Percentiles rank a stretch among this genome's conserved stretches.
Evolutionary conservation across 2,329 filamentous ascomycete genomes (phyloP).

Genomic region (Sclerotinia subarctica): DNA sequence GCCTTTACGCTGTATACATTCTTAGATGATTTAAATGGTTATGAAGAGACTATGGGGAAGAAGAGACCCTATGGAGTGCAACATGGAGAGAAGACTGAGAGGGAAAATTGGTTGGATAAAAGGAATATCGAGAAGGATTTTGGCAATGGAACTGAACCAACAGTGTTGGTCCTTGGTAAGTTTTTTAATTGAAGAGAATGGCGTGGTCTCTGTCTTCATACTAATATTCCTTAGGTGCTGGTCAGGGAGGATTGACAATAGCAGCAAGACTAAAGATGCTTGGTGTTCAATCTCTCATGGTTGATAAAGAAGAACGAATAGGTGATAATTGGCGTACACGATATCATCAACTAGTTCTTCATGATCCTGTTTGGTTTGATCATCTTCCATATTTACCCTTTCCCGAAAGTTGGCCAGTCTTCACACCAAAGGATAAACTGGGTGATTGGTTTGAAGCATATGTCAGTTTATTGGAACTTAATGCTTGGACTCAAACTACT

Average conservation of each 20-base stretch:
- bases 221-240: constrained; percentile 46
- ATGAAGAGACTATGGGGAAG: constrained; percentile 48
- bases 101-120: constrained; percentile 60
- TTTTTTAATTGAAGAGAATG: not conserved
- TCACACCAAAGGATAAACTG: constrained; percentile 69
- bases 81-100: constrained; percentile 50
- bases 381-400: constrained; percentile 64
- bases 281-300: constrained; percentile 51
- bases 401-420: constrained; percentile 63
- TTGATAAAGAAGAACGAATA: constrained; percentile 56
- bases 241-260: constrained; percentile 56
- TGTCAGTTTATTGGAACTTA: constrained; percentile 60
- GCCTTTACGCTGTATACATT: constrained; percentile 62
- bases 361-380: constrained; percentile 60
- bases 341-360: constrained; percentile 64
- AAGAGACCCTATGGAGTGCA: constrained; percentile 54
- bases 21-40: constrained; percentile 51
- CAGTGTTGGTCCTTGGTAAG: constrained; percentile 60
- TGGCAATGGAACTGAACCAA: constrained; percentile 41
- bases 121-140: constrained; percentile 49
- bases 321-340: constrained; percentile 64
- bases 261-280: constrained; percentile 60
- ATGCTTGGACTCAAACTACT: constrained; percentile 59
- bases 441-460: constrained; percentile 67
- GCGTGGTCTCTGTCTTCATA: too few relatives aligned